Evolutionary conservation across 1,139 yeast species (phyloP), one percentile per base, ranked within the genome.

Genomic region (Fermentozyma sake): DNA sequence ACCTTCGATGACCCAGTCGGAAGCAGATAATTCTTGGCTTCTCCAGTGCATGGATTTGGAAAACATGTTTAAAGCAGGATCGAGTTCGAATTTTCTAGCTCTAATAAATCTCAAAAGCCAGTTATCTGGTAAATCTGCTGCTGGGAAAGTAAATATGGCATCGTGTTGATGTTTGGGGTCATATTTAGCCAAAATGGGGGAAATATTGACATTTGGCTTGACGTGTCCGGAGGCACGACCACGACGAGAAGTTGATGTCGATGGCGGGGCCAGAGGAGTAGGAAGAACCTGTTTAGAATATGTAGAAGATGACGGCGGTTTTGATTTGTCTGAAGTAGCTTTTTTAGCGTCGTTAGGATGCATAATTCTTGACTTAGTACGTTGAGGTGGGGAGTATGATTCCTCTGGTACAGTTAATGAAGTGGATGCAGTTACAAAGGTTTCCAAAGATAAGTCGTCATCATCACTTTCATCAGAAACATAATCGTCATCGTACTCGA

Each of bases 51-150:
- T 44, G 4, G 69, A 58, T 32, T 59, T 60, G 19, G 46, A 22
- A 18, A 59, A 36, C 72, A 67, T 66, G 3, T 36, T 44, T 21
- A 65, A 25, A 2, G 61, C 55, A 28, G 54, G 52, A 15, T 55
- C 55, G 13, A 55, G 37, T 22, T 59, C 52, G 49, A 59, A 61
- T 38, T 65, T 65, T 44, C 73, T 63, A 18, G 73, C 73, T 33
- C 72, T 51, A 17, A 65, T 45, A 26, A 58, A 67, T 32, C 61
- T 50, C 35, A 62, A 54, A 4, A 59, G 16, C 28, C 48, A 46
- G 35, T 62, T 61, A 38, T 67, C 72, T 13, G 52, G 32, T 26
- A 58, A 49, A 37, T 63, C 68, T 27, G 58, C 54, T 41, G 63
- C 53, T 17, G 37, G 18, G 11, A 44, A 37, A 4, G 29, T 29